A percentile compares a stretch with the other conserved stretches of the same genome.
Conservation (phyloP, 78 protist species). For the Cavenderia fasciculata region DNA sequence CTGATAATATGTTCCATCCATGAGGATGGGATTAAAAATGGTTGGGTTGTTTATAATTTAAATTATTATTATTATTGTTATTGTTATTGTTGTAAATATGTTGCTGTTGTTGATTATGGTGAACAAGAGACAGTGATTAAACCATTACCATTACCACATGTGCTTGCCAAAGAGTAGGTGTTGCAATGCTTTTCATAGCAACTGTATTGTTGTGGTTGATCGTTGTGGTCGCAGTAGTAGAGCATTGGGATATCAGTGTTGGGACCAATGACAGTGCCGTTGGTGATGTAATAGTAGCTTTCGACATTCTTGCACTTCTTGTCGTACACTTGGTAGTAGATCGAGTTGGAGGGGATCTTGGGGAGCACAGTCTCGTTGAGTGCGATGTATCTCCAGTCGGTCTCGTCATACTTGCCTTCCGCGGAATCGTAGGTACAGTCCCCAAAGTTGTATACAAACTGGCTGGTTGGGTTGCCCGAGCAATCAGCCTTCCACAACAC, state of each 20-base stretch:
- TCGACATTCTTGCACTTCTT: not conserved
- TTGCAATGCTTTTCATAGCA: not conserved
- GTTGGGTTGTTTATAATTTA: too few relatives aligned
- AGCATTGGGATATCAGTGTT: conserved; percentile 11
- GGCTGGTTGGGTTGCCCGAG: not conserved
- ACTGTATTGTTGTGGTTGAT: not conserved
- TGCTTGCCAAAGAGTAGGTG: not conserved
- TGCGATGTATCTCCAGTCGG: not conserved
- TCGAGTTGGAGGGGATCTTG: not conserved
- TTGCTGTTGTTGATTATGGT: not conserved
- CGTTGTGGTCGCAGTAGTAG: not conserved
- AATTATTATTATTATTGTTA: too few relatives aligned
- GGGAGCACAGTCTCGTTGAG: not conserved
- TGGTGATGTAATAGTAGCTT: not conserved
- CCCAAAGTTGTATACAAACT: not conserved
- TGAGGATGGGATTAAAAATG: too few relatives aligned
- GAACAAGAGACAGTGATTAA: not conserved
- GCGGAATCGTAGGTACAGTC: not conserved
- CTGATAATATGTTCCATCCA: too few relatives aligned
- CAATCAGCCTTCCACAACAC: not conserved
- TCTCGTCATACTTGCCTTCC: not conserved
- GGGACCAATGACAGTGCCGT: not conserved
- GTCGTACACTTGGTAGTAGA: not conserved
- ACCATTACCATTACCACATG: not conserved
- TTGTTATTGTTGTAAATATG: too few relatives aligned